Conservation (phyloP, 768 basidiomycete species). For the Gloeophyllum trabeum region DNA sequence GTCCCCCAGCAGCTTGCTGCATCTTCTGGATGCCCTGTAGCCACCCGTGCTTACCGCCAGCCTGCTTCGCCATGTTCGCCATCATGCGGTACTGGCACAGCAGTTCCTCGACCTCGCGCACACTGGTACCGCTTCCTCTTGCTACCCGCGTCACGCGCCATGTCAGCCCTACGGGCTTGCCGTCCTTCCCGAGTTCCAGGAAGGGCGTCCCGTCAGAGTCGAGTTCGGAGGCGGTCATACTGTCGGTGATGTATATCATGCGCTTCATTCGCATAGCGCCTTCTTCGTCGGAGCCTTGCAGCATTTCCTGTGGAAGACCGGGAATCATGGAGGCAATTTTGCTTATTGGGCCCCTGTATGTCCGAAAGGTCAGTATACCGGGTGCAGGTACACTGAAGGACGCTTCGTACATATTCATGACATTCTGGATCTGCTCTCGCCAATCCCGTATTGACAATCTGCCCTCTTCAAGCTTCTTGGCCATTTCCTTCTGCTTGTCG, state of each 20-base stretch:
- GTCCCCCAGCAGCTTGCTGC: constrained; percentile 77
- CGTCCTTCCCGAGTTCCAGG: constrained; percentile 75
- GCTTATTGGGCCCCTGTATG: constrained; percentile 86
- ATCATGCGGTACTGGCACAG: constrained; percentile 97
- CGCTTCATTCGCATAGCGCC: constrained; percentile 86
- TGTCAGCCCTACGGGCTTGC: constrained; percentile 78
- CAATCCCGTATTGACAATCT: constrained; percentile 95
- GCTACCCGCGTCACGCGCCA: constrained; percentile 89
- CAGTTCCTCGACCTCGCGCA: constrained; percentile 96
- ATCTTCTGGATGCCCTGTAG: constrained; percentile 87
- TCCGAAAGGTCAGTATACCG: constrained; percentile 3
- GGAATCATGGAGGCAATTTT: constrained; percentile 99
- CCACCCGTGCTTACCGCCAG: constrained; percentile 96
- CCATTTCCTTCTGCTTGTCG: constrained; percentile 96
- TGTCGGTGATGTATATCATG: constrained; percentile 98
- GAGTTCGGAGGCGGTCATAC: constrained; percentile 88
- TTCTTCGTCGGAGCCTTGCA: constrained; percentile 92
- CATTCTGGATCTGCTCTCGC: constrained; percentile 93
- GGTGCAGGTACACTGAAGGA: constrained; percentile 7
- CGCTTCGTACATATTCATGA: constrained; percentile 87
- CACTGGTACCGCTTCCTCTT: constrained; percentile 85
- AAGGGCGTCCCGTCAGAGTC: constrained; percentile 93
- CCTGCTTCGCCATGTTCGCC: constrained; percentile 97
- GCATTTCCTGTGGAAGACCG: constrained; percentile 82
- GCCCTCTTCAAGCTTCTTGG: constrained; percentile 94